Percentiles rank a stretch among this genome's conserved stretches.
phyloP scores from a whole-genome alignment of 2,329 filamentous ascomycete genomes.

The Ophiocordyceps camponoti-floridani region DNA sequence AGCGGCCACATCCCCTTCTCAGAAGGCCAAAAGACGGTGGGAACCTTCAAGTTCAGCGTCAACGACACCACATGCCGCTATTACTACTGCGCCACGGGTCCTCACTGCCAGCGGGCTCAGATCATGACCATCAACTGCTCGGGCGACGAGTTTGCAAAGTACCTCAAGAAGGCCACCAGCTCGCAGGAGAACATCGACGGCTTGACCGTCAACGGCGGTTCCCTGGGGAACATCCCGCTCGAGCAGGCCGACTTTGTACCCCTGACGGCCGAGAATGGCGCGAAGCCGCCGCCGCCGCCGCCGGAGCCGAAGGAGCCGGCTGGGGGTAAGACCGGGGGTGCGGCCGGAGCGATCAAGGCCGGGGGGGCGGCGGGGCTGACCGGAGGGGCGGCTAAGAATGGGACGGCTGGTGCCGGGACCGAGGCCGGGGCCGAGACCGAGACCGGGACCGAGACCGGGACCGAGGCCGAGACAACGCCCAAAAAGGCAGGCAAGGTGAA shows the following conservation, averaged over 20 bases:
- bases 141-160: background rate
- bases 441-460: background rate
- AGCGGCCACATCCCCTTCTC: conserved; percentile 22
- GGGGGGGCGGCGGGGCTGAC: background rate
- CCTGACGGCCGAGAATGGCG: background rate
- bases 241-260: background rate
- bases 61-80: conserved; percentile 26
- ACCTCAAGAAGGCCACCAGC: background rate
- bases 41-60: conserved; percentile 28
- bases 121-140: conserved; percentile 29
- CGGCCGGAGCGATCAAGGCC: background rate
- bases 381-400: background rate
- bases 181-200: background rate
- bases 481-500: no score
- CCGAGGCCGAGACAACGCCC: no score
- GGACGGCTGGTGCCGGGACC: background rate
- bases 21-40: conserved; percentile 17
- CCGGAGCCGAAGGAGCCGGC: background rate
- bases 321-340: no score
- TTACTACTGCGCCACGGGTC: conserved; percentile 28
- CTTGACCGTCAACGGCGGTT: background rate
- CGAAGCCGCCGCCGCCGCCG: background rate
- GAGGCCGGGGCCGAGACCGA: background rate
- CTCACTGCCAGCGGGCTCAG: conserved; percentile 31
- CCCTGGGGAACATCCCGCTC: background rate